phyloP scores from a whole-genome alignment of 441 rosid species.

The Euphorbia corollata region DNA sequence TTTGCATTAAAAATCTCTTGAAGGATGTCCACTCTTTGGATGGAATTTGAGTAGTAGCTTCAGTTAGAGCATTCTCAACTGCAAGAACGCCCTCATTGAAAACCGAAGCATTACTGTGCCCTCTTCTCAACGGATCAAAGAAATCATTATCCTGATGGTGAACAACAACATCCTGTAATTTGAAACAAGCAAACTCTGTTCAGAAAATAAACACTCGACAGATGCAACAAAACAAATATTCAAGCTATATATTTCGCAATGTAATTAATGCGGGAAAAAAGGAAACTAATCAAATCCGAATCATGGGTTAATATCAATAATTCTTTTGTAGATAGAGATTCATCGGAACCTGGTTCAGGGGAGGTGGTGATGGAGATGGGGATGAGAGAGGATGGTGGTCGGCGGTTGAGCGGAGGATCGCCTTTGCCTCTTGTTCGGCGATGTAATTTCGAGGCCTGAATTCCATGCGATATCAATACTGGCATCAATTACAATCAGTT shows the following conservation, averaged over 20 bases:
- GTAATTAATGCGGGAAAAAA: not conserved
- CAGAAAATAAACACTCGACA: not conserved
- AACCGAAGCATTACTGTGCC: constrained; percentile 22
- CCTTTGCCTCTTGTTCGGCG: constrained; percentile 34
- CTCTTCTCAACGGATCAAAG: constrained; percentile 69
- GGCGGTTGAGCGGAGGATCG: constrained; percentile 47
- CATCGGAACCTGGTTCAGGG: constrained; percentile 32
- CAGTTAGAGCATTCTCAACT: constrained; percentile 26
- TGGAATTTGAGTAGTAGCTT: constrained; percentile 29
- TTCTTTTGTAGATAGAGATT: not conserved
- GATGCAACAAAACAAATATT: not conserved
- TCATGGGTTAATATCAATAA: not conserved
- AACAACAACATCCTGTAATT: constrained; percentile 5
- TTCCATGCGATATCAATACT: constrained; percentile 39
- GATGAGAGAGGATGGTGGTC: constrained; percentile 58
- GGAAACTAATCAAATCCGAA: not conserved
- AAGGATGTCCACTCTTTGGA: constrained; percentile 68
- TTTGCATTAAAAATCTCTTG: constrained; percentile 76
- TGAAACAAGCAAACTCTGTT: not conserved
- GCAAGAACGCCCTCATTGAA: constrained; percentile 26
- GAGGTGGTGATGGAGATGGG: constrained; percentile 24
- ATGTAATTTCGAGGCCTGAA: constrained; percentile 62
- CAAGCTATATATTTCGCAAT: not conserved
- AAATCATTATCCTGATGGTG: constrained; percentile 36
- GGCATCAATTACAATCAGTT: not conserved